phyloP scores from a whole-genome alignment of 2,329 filamentous ascomycete genomes.

The Didymella keratinophila region DNA sequence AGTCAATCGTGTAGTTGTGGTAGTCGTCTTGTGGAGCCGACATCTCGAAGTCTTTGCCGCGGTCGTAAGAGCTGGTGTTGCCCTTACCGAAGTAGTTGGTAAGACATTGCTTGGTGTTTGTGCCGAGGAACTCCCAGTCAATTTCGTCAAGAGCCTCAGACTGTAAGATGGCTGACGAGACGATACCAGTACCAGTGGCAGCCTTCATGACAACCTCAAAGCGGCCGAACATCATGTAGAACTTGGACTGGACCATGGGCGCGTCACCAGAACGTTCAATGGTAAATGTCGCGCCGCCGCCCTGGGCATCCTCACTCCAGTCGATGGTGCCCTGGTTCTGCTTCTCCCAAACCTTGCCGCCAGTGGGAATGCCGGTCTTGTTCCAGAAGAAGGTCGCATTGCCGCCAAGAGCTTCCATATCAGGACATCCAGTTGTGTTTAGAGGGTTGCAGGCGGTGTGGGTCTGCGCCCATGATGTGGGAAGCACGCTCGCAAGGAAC shows the following conservation, averaged over 20 bases:
- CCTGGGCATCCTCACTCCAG: conserved; percentile 63
- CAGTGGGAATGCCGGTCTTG: conserved; percentile 54
- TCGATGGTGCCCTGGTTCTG: conserved; percentile 70
- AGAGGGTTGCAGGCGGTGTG: conserved; percentile 80
- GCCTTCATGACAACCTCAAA: conserved; percentile 59
- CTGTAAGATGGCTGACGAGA: conserved; percentile 60
- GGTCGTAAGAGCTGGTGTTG: conserved; percentile 61
- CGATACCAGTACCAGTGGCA: conserved; percentile 58
- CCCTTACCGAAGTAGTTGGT: conserved; percentile 66
- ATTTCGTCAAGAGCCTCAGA: conserved; percentile 63
- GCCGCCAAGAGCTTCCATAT: conserved; percentile 74
- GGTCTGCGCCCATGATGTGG: conserved; percentile 73
- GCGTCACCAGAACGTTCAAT: conserved; percentile 75
- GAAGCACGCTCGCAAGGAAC: conserved; percentile 47
- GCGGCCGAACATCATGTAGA: conserved; percentile 64
- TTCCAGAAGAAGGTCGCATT: conserved; percentile 62
- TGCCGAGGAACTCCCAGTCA: conserved; percentile 59
- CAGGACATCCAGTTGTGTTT: conserved; percentile 70
- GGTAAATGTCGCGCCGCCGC: conserved; percentile 69
- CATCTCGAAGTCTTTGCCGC: conserved; percentile 50
- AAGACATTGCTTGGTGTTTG: conserved; percentile 52
- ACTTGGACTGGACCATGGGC: conserved; percentile 73
- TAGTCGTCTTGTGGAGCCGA: conserved; percentile 44
- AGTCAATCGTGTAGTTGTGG: conserved; percentile 64
- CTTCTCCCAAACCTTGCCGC: conserved; percentile 64